A percentile compares a stretch with the other conserved stretches of the same genome.
phyloP scores from a whole-genome alignment of 1,139 yeast species.

The Protomyces gravidus region DNA sequence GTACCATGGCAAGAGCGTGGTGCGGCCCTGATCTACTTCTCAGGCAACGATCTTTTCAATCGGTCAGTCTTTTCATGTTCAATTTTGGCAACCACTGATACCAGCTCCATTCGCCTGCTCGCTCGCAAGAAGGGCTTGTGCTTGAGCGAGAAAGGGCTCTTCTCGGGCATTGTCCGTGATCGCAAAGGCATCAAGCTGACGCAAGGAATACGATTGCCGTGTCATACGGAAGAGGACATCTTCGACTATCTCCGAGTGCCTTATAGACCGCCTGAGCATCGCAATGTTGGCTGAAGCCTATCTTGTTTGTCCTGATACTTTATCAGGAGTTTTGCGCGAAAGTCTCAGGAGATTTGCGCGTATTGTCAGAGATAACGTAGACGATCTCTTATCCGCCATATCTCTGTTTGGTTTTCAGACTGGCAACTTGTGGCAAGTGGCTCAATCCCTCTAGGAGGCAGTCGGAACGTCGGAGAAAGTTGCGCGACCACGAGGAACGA shows the following conservation, averaged over 20 bases:
- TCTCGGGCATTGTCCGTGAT: slow-evolving; percentile 31
- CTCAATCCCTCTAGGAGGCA: too few relatives aligned
- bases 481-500: too few relatives aligned
- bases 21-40: slow-evolving; percentile 54
- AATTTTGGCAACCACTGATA: too few relatives aligned
- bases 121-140: slow-evolving; percentile 49
- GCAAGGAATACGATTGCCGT: slow-evolving; percentile 1
- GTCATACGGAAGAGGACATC: slow-evolving; percentile 18
- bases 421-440: too few relatives aligned
- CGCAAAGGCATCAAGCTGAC: slow-evolving; percentile 8
- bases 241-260: slow-evolving; percentile 12
- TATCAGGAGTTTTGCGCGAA: too few relatives aligned
- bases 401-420: too few relatives aligned
- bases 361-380: too few relatives aligned
- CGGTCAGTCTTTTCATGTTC: too few relatives aligned
- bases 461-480: too few relatives aligned
- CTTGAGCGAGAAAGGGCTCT: slow-evolving; percentile 53
- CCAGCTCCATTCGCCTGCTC: slow-evolving; percentile 43
- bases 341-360: too few relatives aligned
- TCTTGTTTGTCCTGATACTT: too few relatives aligned
- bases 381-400: too few relatives aligned
- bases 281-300: slow-evolving; percentile 12
- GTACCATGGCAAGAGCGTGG: slow-evolving; percentile 53
- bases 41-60: slow-evolving; percentile 57
- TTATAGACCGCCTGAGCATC: slow-evolving; percentile 23